Percentiles rank a stretch among this genome's conserved stretches.
phyloP scores from a whole-genome alignment of 1,139 yeast species.

The Lodderomyces metapsilosis region DNA sequence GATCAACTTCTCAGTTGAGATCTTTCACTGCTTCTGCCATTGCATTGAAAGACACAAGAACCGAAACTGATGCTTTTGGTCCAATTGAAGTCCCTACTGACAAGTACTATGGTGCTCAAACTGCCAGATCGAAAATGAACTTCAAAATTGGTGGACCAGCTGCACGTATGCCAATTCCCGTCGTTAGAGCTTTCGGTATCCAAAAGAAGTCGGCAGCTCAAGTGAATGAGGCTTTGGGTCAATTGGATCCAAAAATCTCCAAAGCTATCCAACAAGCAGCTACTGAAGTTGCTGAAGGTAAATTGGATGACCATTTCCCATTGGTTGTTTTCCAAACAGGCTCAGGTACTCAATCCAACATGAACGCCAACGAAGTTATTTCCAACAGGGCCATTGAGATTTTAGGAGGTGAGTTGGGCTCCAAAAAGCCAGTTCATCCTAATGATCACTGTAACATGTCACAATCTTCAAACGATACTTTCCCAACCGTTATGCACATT shows the following conservation, averaged over 20 bases:
- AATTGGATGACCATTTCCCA: conserved; percentile 92
- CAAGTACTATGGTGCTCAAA: conserved; percentile 97
- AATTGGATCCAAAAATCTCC: conserved; percentile 77
- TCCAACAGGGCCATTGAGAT: conserved; percentile 97
- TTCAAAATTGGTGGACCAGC: conserved; percentile 93
- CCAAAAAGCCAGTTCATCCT: conserved; percentile 94
- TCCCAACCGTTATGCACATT: conserved; percentile 99
- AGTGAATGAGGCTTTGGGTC: conserved; percentile 80
- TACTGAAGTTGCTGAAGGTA: conserved; percentile 89
- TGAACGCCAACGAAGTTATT: conserved; percentile 98
- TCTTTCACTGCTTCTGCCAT: conserved; percentile 27
- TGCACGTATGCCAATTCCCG: conserved; percentile 89
- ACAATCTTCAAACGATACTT: conserved; percentile 95
- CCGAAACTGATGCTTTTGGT: conserved; percentile 95
- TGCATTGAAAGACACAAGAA: conserved; percentile 46
- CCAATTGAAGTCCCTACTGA: conserved; percentile 85
- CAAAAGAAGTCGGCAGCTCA: conserved; percentile 94
- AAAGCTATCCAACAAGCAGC: conserved; percentile 91
- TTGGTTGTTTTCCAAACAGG: conserved; percentile 98
- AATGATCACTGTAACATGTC: conserved; percentile 99
- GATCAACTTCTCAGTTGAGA: conserved; percentile 20
- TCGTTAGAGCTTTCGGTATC: conserved; percentile 88
- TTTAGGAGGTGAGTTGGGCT: conserved; percentile 87
- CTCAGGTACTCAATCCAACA: conserved; percentile 96
- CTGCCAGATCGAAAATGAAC: conserved; percentile 89